phyloP scores from a whole-genome alignment of 1,139 yeast genomes.

The Meyerozyma carpophila region DNA sequence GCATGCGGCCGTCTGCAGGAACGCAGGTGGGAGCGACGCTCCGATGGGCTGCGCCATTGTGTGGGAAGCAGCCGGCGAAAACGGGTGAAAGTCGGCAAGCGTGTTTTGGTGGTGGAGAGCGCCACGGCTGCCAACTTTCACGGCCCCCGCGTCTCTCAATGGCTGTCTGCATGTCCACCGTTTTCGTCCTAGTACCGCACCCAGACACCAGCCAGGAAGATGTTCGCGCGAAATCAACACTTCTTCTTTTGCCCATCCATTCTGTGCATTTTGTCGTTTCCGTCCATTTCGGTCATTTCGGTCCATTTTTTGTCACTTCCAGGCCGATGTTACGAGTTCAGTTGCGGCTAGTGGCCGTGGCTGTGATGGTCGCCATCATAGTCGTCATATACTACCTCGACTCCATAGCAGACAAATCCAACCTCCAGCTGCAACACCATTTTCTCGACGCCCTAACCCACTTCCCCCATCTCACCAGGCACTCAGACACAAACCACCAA shows the following conservation, averaged over 20 bases:
- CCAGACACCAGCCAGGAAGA: background rate
- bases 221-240: background rate
- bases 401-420: background rate
- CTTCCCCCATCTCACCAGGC: constrained; percentile 5
- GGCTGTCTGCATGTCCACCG: background rate
- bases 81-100: no score
- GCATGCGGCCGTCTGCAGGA: background rate
- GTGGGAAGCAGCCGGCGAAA: no score
- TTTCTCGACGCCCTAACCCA: constrained; percentile 18
- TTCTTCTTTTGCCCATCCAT: background rate
- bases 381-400: constrained; percentile 9
- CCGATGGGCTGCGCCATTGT: no score
- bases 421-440: constrained; percentile 3
- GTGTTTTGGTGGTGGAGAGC: no score
- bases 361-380: constrained; percentile 11
- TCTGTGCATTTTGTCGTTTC: no score
- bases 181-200: background rate
- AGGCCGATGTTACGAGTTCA: background rate
- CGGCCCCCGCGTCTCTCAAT: background rate
- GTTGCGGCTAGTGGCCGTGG: constrained; percentile 12
- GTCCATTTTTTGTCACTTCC: no score
- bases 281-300: no score
- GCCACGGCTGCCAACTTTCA: no score
- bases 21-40: background rate
- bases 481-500: background rate